These are phyloP conservation scores for Talaromyces adpressus DNA, from an alignment of 495 filamentous ascomycete genomes.

Conservation along the genomic window DNA sequence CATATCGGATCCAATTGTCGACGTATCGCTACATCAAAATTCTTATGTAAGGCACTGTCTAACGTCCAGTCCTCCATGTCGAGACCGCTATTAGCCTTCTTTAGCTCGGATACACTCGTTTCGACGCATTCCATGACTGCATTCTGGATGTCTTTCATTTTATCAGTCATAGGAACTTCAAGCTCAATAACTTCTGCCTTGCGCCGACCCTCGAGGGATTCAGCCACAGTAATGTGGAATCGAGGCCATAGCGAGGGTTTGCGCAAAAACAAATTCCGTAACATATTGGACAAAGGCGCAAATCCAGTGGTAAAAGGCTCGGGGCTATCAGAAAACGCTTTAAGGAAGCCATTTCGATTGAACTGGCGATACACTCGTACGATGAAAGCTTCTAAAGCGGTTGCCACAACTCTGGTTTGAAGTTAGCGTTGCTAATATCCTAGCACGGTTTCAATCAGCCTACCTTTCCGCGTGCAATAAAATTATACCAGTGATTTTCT, in stretches of 20 bases:
- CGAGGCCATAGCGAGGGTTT: constrained; percentile 88
- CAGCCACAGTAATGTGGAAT: constrained; percentile 86
- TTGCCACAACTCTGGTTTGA: constrained; percentile 60
- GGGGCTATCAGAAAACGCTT: constrained; percentile 92
- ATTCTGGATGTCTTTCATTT: constrained; percentile 88
- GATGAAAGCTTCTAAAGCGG: constrained; percentile 91
- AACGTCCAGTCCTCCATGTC: constrained; percentile 98
- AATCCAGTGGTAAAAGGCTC: constrained; percentile 90
- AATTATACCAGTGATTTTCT: constrained; percentile 81
- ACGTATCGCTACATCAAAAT: constrained; percentile 82
- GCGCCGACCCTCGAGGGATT: constrained; percentile 80
- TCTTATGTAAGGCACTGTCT: constrained; percentile 87
- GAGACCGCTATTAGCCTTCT: constrained; percentile 78
- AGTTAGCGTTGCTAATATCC: constrained; percentile 10
- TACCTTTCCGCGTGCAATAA: constrained; percentile 82
- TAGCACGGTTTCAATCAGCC: neutral
- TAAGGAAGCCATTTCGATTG: constrained; percentile 89
- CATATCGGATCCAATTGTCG: constrained; percentile 93
- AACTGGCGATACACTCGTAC: constrained; percentile 86
- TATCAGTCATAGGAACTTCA: constrained; percentile 92
- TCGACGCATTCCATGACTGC: constrained; percentile 96
- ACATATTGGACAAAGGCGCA: constrained; percentile 80
- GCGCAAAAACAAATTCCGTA: constrained; percentile 86
- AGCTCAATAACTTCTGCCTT: constrained; percentile 97
- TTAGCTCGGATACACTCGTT: constrained; percentile 83